Evolutionary conservation across 108 stramenopile species (phyloP), one percentile per base, ranked within the genome.

Genomic region (Pseudonitzschia multiseries): DNA sequence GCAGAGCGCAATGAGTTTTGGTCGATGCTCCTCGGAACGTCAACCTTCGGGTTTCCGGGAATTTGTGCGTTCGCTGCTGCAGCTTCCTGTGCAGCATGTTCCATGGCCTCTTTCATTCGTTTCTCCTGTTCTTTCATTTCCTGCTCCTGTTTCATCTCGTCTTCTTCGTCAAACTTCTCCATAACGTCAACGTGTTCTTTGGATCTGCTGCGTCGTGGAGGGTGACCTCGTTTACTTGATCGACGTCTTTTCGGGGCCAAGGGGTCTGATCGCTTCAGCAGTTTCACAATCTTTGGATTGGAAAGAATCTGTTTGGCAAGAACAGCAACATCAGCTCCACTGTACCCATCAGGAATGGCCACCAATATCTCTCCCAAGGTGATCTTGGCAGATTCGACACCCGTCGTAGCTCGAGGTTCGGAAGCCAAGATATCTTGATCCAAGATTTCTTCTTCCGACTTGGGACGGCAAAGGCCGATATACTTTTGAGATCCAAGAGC

Each of bases 341-440:
- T 57, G 63, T 81, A 85, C 36, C 75, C 82, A 28, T 73, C 54
- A 5, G 87, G 87, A 60, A 88, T 81, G 31, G 87, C 87, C 22
- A 88, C 80, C 21, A 88, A 60, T 59, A 88, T 81, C 68, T 88
- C 87, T 21, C 87, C 82, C 41, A 80, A 40, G 8, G 64, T 52
- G 74, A 86, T 84, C 14, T 64, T 62, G 26, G 82, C 82, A 28
- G 77, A 75, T 18, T 72, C 61, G 8, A 74, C 73, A 12, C 43
- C 59, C 0, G 40, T 61, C 13, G 51, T 64, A 28, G 62, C 33
- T 28, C 71, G 51, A 48, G 69, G 32, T 29, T 40, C 77, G 46
- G 66, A 64, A 4, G 77, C 77, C 2, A 85, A 57, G 0, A 76
- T 29, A 13, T 76, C 68, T 43, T 53, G 24, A 65, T 85, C 72